Evolutionary conservation across 192 early-diverging fungal species (phyloP), one percentile per base, ranked within the genome.

Genomic region (Backusella luteola): DNA sequence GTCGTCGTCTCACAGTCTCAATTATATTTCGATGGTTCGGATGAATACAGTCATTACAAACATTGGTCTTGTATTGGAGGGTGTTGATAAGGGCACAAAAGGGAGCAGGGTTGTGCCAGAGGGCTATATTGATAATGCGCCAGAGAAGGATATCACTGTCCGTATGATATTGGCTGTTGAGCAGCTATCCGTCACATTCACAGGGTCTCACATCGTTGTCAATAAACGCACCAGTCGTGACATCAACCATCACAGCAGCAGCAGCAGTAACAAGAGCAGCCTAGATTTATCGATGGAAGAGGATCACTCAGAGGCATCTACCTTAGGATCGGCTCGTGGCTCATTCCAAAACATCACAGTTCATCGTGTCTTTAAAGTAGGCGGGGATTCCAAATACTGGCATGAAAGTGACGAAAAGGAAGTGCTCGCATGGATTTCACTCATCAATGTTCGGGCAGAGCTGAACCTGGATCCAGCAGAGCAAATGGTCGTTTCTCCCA

Each of bases 51-150:
- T 53, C 6, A 9, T 79, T 5, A 73, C 39, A 6, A 53, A 77
- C 23, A 6, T 71, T 8, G 34, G 38, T 23, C 1, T 77, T 38
- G 66, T 73, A 23, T 49, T 77, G 1, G 67, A 69, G 5, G 76
- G 76, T 6, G 32, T 67, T 0, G 80, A 81, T 44, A 56, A 69
- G 21, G 76, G 76, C 5, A 34, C 44, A 17, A 68, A 46, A 1
- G 73, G 73, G 1, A 70, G 38, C 11, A 39, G 71, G 11, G 4
- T 34, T 6, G 34, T 67, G 5, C 76, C 73, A 11, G 41, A 73
- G 2, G 82, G 82, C 0, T 83, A 74, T 39, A 41, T 83, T 12
- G 76, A 83, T 38, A 83, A 79, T 59, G 72, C 78, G n/a, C 82
- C 82, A 0, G 35, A 34, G 19, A 29, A 74, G 23, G 82, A 83